These are phyloP conservation scores for Globisporangium alternatum DNA, from an alignment of 352 stramenopile genomes.

Conservation along the genomic window DNA sequence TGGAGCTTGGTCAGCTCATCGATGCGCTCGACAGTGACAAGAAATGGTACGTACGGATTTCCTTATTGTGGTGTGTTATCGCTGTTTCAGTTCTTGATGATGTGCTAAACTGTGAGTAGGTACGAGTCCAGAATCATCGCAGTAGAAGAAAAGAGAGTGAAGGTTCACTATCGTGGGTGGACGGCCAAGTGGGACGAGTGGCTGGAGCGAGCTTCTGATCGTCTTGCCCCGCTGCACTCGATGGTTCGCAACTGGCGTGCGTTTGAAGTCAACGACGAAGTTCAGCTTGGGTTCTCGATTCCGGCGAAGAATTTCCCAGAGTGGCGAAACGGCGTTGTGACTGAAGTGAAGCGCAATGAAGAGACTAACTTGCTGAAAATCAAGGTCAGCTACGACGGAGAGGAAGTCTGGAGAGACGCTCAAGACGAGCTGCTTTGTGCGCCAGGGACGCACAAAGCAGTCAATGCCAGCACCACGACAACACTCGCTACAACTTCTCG, in stretches of 20 bases:
- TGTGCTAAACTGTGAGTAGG: slow-evolving; percentile 14
- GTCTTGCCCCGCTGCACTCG: slow-evolving; percentile 91
- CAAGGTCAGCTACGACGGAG: slow-evolving; percentile 42
- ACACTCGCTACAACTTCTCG: neutral
- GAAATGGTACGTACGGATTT: slow-evolving; percentile 47
- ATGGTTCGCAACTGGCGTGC: slow-evolving; percentile 67
- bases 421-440: slow-evolving; percentile 66
- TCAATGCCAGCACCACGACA: slow-evolving; percentile 30
- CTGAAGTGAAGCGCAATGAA: slow-evolving; percentile 25
- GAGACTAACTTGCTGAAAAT: slow-evolving; percentile 30
- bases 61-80: neutral
- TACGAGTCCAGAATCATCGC: slow-evolving; percentile 67
- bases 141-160: slow-evolving; percentile 44
- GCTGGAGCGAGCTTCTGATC: slow-evolving; percentile 84
- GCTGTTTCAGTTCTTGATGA: neutral
- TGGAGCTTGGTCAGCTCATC: slow-evolving; percentile 55
- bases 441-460: slow-evolving; percentile 52
- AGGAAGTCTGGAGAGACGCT: slow-evolving; percentile 46
- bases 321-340: slow-evolving; percentile 54
- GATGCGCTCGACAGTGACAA: slow-evolving; percentile 74
- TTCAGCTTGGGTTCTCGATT: slow-evolving; percentile 46
- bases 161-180: slow-evolving; percentile 97
- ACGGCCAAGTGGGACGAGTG: slow-evolving; percentile 97
- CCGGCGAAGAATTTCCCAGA: slow-evolving; percentile 44
- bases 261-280: slow-evolving; percentile 49